Evolutionary conservation across 768 basidiomycete species (phyloP).

Genomic region (Boletus insuetus): DNA sequence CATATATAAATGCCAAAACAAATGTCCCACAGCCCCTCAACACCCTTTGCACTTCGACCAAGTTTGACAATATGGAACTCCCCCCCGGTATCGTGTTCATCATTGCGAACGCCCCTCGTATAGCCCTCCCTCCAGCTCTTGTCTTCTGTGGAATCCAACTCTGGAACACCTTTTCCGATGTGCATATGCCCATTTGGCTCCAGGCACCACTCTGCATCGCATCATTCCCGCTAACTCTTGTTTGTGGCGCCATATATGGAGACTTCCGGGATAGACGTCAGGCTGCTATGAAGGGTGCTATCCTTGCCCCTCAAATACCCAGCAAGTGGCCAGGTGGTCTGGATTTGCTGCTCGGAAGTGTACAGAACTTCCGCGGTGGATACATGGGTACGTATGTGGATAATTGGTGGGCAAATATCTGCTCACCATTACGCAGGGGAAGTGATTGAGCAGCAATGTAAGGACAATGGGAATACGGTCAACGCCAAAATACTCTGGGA

Average conservation of each 20-base stretch:
- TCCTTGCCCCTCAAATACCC: conserved; percentile 32
- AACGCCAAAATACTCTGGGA: conserved; percentile 37
- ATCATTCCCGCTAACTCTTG: conserved; percentile 25
- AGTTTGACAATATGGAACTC: conserved; percentile 23
- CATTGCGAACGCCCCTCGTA: conserved; percentile 22
- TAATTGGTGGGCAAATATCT: background rate
- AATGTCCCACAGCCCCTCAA: background rate
- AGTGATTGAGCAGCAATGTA: conserved; percentile 19
- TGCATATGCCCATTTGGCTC: conserved; percentile 15
- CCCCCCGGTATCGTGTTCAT: conserved; percentile 35
- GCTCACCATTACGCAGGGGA: conserved; percentile 25
- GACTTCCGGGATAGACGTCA: conserved; percentile 12
- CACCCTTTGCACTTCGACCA: background rate
- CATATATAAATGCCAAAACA: conserved; percentile 4
- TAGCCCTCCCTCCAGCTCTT: conserved; percentile 19
- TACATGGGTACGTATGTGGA: conserved; percentile 28
- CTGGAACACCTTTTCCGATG: conserved; percentile 2
- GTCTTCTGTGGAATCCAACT: conserved; percentile 14
- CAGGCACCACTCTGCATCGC: conserved; percentile 14
- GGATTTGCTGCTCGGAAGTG: conserved; percentile 25
- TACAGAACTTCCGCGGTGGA: conserved; percentile 25
- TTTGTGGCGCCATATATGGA: conserved; percentile 11
- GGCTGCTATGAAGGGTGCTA: conserved; percentile 25
- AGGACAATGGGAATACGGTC: conserved; percentile 32
- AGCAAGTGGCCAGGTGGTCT: conserved; percentile 38